Conservation (phyloP, 805 yeast species). For the Candida hungchunana region DNA sequence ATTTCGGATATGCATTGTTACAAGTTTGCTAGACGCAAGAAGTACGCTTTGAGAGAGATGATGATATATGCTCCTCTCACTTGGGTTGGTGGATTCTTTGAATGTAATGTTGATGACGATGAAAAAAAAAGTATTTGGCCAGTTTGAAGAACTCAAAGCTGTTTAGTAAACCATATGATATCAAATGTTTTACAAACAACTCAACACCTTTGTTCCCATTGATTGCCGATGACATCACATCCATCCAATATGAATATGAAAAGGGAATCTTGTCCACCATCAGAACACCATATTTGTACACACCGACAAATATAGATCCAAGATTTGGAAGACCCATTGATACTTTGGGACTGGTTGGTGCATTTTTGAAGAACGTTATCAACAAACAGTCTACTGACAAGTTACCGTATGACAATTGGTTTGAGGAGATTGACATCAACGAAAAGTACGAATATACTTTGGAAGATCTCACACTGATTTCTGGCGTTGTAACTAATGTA, state of each 20-base stretch:
- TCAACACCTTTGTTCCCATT: slow-evolving; percentile 51
- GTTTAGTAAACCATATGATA: slow-evolving; percentile 16
- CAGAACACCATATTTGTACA: slow-evolving; percentile 53
- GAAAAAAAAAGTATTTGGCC: slow-evolving; percentile 25
- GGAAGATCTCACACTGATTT: slow-evolving; percentile 33
- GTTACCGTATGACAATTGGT: slow-evolving; percentile 39
- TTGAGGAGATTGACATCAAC: slow-evolving; percentile 39
- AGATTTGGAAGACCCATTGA: slow-evolving; percentile 30
- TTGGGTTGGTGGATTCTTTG: slow-evolving; percentile 62
- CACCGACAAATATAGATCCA: slow-evolving; percentile 40
- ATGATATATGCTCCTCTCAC: slow-evolving; percentile 51
- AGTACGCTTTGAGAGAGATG: slow-evolving; percentile 42
- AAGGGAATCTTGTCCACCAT: slow-evolving; percentile 26
- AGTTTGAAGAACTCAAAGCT: slow-evolving; percentile 11
- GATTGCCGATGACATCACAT: slow-evolving; percentile 50
- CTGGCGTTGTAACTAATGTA: slow-evolving; percentile 28
- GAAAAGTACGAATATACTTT: slow-evolving; percentile 44
- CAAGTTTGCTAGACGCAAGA: slow-evolving; percentile 54
- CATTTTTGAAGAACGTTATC: slow-evolving; percentile 8
- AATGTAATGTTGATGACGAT: slow-evolving; percentile 38
- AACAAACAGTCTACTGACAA: slow-evolving; percentile 14
- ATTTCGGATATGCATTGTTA: slow-evolving; percentile 38
- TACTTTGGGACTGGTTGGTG: slow-evolving; percentile 13
- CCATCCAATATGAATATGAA: slow-evolving; percentile 40
- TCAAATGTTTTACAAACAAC: slow-evolving; percentile 33